These are phyloP conservation scores for Alnus glutinosa DNA, from an alignment of 306 rosid species.

Conservation along the genomic window DNA sequence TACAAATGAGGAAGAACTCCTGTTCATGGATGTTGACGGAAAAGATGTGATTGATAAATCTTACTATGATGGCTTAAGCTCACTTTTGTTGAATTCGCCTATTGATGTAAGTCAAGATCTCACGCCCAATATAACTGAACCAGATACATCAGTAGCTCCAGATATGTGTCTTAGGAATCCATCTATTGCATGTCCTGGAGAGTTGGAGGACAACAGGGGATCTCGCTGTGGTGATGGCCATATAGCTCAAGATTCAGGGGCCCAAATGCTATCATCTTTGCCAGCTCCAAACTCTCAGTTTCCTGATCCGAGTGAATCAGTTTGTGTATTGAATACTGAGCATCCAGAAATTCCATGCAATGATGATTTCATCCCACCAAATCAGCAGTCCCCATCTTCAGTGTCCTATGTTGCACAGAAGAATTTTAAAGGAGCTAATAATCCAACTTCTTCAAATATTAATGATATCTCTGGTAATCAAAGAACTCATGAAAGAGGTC, in stretches of 20 bases:
- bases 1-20: conserved; percentile 78
- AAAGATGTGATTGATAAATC: conserved; percentile 72
- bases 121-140: conserved; percentile 31
- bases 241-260: conserved; percentile 41
- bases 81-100: conserved; percentile 68
- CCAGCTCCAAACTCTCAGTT: conserved; percentile 41
- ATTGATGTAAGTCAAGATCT: conserved; percentile 46
- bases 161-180: conserved; percentile 36
- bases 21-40: conserved; percentile 58
- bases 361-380: conserved; percentile 68
- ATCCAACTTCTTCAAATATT: conserved; percentile 40
- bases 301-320: conserved; percentile 49
- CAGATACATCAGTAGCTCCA: conserved; percentile 37
- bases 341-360: conserved; percentile 80
- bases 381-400: conserved; percentile 40
- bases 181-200: conserved; percentile 40
- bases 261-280: conserved; percentile 45
- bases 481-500: conserved; percentile 41
- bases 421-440: conserved; percentile 34
- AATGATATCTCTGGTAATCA: conserved; percentile 40
- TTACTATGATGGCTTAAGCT: conserved; percentile 81
- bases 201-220: conserved; percentile 40
- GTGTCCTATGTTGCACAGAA: conserved; percentile 25
- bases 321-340: conserved; percentile 63
- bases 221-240: conserved; percentile 34